phyloP scores from a whole-genome alignment of 2,329 filamentous ascomycete species.

The Exophiala sp. region DNA sequence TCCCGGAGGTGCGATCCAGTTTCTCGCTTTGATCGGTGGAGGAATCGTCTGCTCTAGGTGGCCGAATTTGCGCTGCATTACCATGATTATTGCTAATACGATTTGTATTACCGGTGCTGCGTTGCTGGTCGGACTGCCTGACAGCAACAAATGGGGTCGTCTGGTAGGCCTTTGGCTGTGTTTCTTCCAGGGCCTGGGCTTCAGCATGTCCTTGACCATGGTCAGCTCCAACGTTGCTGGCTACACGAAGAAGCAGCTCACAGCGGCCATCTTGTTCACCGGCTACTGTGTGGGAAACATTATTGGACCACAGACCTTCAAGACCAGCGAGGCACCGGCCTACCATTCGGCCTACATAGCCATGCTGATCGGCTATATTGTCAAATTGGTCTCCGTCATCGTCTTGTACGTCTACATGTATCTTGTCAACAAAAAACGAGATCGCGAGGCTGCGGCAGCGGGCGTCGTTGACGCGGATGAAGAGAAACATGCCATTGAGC shows the following conservation, averaged over 20 bases:
- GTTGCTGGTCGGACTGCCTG: constrained; percentile 51
- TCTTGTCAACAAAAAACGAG: constrained; percentile 52
- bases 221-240: constrained; percentile 53
- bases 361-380: constrained; percentile 54
- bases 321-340: constrained; percentile 45
- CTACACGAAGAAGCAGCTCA: constrained; percentile 55
- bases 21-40: constrained; percentile 50
- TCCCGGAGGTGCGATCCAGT: constrained; percentile 57
- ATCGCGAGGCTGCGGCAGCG: constrained; percentile 42
- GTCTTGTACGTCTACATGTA: constrained; percentile 57
- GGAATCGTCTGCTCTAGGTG: constrained; percentile 53
- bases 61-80: constrained; percentile 49
- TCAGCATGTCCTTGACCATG: constrained; percentile 53
- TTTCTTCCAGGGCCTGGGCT: constrained; percentile 53
- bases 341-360: constrained; percentile 52
- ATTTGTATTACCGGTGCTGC: constrained; percentile 55
- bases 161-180: constrained; percentile 58
- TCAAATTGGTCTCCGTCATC: constrained; percentile 51
- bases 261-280: constrained; percentile 51
- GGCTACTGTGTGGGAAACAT: constrained; percentile 56
- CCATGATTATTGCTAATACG: constrained; percentile 55
- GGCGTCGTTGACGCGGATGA: constrained; percentile 37
- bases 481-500: constrained; percentile 49
- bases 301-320: constrained; percentile 54
- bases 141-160: constrained; percentile 54